Conservation (phyloP, 2,329 filamentous ascomycete genomes). For the Fusarium agapanthi region DNA sequence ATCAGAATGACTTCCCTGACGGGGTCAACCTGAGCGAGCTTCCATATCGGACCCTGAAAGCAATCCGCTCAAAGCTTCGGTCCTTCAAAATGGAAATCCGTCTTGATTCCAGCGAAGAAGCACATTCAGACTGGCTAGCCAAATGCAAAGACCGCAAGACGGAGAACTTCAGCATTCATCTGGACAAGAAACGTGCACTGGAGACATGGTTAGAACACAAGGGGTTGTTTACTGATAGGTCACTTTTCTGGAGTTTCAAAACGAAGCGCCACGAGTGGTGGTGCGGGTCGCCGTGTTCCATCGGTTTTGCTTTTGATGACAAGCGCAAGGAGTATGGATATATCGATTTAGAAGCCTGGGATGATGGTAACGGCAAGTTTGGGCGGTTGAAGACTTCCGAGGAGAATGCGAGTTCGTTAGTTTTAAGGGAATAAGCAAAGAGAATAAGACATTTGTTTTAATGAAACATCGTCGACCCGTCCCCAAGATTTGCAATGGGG, state of each 20-base stretch:
- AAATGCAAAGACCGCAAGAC: not conserved
- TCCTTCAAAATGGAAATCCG: not conserved
- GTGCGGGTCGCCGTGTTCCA: not conserved
- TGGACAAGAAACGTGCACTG: constrained; percentile 1
- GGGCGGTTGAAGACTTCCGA: not conserved
- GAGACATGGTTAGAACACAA: constrained; percentile 9
- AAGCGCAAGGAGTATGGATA: not conserved
- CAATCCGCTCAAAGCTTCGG: not conserved
- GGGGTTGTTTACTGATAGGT: not conserved
- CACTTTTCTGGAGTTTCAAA: constrained; percentile 11
- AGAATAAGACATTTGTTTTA: not conserved
- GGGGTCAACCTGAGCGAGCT: not conserved
- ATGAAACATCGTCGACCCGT: not conserved
- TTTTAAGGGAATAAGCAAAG: not conserved
- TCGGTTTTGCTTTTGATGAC: not conserved
- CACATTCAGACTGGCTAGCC: not conserved
- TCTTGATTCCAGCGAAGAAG: not conserved
- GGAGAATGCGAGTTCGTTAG: not conserved
- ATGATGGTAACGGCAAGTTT: not conserved
- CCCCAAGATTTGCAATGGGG: not conserved
- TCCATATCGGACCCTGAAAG: not conserved
- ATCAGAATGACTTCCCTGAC: not conserved
- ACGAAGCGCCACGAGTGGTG: not conserved
- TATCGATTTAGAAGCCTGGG: not conserved
- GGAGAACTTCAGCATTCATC: constrained; percentile 12